Evolutionary conservation across 1,139 yeast genomes (phyloP), one percentile per base, ranked within the genome.

Genomic region (Debaryomycetaceae sp.): DNA sequence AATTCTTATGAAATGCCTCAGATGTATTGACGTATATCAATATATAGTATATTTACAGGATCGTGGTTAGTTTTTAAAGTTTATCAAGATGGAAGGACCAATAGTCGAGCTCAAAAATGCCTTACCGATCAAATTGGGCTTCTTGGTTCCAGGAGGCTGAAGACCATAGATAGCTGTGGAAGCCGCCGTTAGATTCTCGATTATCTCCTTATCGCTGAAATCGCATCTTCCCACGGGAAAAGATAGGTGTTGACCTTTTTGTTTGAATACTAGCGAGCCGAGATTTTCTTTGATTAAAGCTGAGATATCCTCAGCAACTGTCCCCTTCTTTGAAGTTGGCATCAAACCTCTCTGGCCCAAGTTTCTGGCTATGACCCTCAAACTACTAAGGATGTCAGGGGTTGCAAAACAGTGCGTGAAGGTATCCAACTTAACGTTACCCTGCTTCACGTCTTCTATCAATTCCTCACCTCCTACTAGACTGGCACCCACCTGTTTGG

Each of bases 261-360:
- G 85, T 75, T 87, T 83, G 75, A 90, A 73, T 59, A 86, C 82
- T 55, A 82, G 75, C 29, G 86, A 79, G 37, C 95, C 95, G 40
- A 80, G 69, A 43, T 83, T 81, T 23, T 72, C 68, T 39, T 66
- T 62, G 50, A 90, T 75, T 49, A 85, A 68, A 8, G 65, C 63
- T 29, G 67, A 71, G 35, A 88, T 67, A 53, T 88, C 81, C n/a
- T 78, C 80, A 1, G 88, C 75, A 14, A 93, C 95, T 1, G 97
- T 91, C 13, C 96, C 96, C 60, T 83, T 86, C 68, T 90, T 91
- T 14, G 80, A 81, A 41, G 80, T 77, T 41, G 99, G 99, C 88
- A 91, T 85, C 52, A 93, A 76, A 27, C 96, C 96, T 58, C 77
- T 82, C 37, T 97, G 96, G 48, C 99, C 98, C 53, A 95, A 75